Evolutionary conservation across 306 rosid genomes (phyloP).

Genomic region (Boehmeria nivea): DNA sequence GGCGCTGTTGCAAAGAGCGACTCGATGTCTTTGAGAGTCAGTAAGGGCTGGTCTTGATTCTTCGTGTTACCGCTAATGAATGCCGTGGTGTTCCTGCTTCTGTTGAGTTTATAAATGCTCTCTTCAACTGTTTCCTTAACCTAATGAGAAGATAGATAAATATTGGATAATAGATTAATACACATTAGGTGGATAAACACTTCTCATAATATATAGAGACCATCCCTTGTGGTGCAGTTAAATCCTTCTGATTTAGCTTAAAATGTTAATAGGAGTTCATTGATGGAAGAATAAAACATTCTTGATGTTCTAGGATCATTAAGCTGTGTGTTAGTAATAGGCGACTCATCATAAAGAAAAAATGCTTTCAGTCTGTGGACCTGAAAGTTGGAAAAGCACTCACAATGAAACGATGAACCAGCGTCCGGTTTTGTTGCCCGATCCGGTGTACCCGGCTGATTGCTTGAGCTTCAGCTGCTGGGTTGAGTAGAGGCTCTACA

Average conservation of each 20-base stretch:
- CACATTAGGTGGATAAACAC: too few relatives aligned
- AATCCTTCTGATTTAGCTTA: too few relatives aligned
- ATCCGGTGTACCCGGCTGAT: conserved; percentile 93
- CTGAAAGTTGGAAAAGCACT: conserved; percentile 18
- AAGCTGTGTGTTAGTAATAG: too few relatives aligned
- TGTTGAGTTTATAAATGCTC: conserved; percentile 73
- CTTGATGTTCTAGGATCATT: too few relatives aligned
- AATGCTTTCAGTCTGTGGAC: too few relatives aligned
- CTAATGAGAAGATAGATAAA: conserved; percentile 27
- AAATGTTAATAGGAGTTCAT: too few relatives aligned
- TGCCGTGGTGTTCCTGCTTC: conserved; percentile 53
- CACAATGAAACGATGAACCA: conserved; percentile 84
- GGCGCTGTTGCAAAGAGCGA: conserved; percentile 57
- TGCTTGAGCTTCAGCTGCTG: conserved; percentile 96
- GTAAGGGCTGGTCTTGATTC: conserved; percentile 70
- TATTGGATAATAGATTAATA: neutral
- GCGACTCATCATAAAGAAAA: too few relatives aligned
- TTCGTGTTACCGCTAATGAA: conserved; percentile 78
- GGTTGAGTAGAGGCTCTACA: conserved; percentile 90
- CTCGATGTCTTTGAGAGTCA: conserved; percentile 79
- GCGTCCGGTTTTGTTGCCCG: conserved; percentile 63
- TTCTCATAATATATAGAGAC: too few relatives aligned
- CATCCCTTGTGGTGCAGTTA: too few relatives aligned
- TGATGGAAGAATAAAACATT: too few relatives aligned
- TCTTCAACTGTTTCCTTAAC: conserved; percentile 87